phyloP scores from a whole-genome alignment of 768 basidiomycete genomes.

The Trametes gibbosa region DNA sequence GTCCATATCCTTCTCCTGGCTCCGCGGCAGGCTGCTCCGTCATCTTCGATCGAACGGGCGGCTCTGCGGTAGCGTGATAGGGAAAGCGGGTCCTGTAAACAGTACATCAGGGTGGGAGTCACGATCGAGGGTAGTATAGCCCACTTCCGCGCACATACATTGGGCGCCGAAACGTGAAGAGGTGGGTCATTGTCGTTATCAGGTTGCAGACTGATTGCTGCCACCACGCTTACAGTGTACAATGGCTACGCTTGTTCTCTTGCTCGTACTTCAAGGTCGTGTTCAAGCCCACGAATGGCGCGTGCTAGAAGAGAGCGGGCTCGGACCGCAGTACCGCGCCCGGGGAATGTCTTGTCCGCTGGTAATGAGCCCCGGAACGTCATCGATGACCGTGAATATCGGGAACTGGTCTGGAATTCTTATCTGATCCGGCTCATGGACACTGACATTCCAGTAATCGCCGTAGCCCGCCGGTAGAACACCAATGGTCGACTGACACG shows the following conservation, averaged over 20 bases:
- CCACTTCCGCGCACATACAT: neutral
- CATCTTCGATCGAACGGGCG: neutral
- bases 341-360: neutral
- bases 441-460: neutral
- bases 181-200: neutral
- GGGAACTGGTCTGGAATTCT: neutral
- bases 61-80: neutral
- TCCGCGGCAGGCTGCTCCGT: neutral
- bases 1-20: constrained; percentile 4
- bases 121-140: constrained; percentile 1
- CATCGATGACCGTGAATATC: constrained; percentile 2
- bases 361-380: neutral
- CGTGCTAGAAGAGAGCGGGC: neutral
- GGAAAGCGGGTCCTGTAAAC: neutral
- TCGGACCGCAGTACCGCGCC: constrained; percentile 9
- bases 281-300: neutral
- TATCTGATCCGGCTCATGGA: constrained; percentile 2
- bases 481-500: neutral
- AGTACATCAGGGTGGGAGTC: neutral
- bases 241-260: neutral
- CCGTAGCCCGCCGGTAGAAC: no score
- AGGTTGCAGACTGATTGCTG: neutral
- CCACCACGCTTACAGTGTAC: neutral
- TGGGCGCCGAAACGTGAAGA: neutral
- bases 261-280: neutral